Evolutionary conservation across 2,329 filamentous ascomycete species (phyloP).

Genomic region (Talaromyces sp.): DNA sequence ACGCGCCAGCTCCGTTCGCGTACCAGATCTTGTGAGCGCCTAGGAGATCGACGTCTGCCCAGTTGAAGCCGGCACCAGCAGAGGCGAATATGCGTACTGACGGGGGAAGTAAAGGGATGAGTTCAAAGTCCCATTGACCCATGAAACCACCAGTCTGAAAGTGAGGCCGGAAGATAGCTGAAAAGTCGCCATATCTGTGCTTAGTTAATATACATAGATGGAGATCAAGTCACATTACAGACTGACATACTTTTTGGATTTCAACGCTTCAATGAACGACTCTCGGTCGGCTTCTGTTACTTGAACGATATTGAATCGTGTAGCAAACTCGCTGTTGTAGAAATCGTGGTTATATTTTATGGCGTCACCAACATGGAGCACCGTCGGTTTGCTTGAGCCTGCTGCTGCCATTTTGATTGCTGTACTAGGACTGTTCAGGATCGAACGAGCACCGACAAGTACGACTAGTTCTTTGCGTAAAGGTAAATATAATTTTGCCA

Average conservation of each 20-base stretch:
- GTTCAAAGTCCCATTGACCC: slow-evolving; percentile 59
- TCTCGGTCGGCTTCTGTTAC: slow-evolving; percentile 33
- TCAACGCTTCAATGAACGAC: slow-evolving; percentile 43
- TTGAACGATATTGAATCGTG: slow-evolving; percentile 41
- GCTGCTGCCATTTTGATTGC: background rate
- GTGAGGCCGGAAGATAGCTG: slow-evolving; percentile 57
- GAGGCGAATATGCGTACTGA: slow-evolving; percentile 57
- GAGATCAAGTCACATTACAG: background rate
- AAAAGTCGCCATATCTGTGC: slow-evolving; percentile 35
- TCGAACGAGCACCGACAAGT: too few relatives aligned
- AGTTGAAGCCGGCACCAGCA: slow-evolving; percentile 62
- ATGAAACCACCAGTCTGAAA: slow-evolving; percentile 65
- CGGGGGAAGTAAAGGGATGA: slow-evolving; percentile 53
- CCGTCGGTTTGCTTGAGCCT: slow-evolving; percentile 28
- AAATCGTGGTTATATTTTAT: slow-evolving; percentile 49
- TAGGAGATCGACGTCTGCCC: slow-evolving; percentile 58
- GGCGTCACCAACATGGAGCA: slow-evolving; percentile 46
- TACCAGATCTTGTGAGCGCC: slow-evolving; percentile 60
- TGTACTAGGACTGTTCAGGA: background rate
- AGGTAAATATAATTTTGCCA: too few relatives aligned
- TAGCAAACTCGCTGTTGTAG: slow-evolving; percentile 37
- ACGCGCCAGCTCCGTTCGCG: slow-evolving; percentile 68
- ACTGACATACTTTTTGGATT: slow-evolving; percentile 19
- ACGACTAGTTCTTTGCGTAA: background rate
- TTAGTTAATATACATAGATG: background rate